phyloP scores from a whole-genome alignment of 768 basidiomycete species.

The Rubroboletus satanas region DNA sequence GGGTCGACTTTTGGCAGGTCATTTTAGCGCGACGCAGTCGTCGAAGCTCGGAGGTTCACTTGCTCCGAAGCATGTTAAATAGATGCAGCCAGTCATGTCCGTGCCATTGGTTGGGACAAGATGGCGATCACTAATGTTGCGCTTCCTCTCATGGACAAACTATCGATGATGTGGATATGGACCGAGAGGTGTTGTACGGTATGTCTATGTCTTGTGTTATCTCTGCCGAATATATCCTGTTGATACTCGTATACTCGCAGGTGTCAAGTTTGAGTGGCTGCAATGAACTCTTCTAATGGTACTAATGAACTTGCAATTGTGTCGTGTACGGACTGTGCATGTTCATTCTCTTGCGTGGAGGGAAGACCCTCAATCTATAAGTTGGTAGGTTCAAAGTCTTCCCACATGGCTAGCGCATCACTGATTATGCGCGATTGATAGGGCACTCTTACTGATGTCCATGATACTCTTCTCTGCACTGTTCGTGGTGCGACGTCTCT shows the following conservation, averaged over 20 bases:
- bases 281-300: too few species aligned
- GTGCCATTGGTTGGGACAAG: neutral
- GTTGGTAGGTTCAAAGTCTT: neutral
- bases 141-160: neutral
- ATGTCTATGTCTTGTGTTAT: neutral
- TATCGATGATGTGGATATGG: neutral
- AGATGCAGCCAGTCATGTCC: neutral
- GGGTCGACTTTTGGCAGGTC: neutral
- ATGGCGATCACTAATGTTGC: neutral
- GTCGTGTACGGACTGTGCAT: neutral
- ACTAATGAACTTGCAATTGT: neutral
- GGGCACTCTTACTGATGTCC: neutral
- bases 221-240: neutral
- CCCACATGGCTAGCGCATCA: too few species aligned
- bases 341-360: neutral
- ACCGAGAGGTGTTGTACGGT: neutral
- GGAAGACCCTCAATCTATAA: neutral
- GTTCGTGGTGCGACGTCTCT: neutral
- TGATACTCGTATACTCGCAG: neutral
- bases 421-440: neutral
- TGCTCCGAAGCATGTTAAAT: neutral
- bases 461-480: neutral
- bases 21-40: neutral
- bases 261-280: neutral
- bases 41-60: neutral